Conservation (phyloP, 2,329 filamentous ascomycete species). For the Dactylella cylindrospora region DNA sequence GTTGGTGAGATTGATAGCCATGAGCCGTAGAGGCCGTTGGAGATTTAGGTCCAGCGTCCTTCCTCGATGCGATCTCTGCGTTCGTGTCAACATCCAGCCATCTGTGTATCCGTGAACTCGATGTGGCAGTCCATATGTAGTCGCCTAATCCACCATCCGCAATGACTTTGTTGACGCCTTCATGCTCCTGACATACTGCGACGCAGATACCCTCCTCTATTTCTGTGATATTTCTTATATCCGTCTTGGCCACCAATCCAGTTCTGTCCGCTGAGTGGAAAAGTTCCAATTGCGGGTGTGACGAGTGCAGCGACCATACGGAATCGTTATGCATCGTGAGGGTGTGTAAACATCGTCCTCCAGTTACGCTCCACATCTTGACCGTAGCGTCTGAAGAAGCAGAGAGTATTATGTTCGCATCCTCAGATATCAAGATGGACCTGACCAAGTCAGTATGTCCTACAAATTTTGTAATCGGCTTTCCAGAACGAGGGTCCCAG, state of each 20-base stretch:
- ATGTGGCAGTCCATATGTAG: conserved; percentile 86
- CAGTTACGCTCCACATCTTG: conserved; percentile 96
- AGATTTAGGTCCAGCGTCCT: conserved; percentile 52
- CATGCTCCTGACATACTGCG: conserved; percentile 88
- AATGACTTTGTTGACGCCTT: conserved; percentile 70
- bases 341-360: conserved; percentile 94
- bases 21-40: conserved; percentile 49
- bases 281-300: conserved; percentile 77
- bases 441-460: conserved; percentile 94
- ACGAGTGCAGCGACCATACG: conserved; percentile 92
- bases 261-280: conserved; percentile 96
- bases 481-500: conserved; percentile 86
- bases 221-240: conserved; percentile 73
- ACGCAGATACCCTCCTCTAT: conserved; percentile 75
- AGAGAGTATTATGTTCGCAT: conserved; percentile 87
- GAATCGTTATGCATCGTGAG: conserved; percentile 99
- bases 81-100: conserved; percentile 85
- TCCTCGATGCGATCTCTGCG: conserved; percentile 61
- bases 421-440: conserved; percentile 83
- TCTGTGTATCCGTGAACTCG: conserved; percentile 86
- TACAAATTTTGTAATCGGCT: conserved; percentile 91
- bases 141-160: conserved; percentile 63
- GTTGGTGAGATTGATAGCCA: conserved; percentile 45
- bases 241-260: conserved; percentile 93
- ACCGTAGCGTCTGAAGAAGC: conserved; percentile 95